Conservation (phyloP, 2,329 filamentous ascomycete genomes). For the Endocalyx cinctus region DNA sequence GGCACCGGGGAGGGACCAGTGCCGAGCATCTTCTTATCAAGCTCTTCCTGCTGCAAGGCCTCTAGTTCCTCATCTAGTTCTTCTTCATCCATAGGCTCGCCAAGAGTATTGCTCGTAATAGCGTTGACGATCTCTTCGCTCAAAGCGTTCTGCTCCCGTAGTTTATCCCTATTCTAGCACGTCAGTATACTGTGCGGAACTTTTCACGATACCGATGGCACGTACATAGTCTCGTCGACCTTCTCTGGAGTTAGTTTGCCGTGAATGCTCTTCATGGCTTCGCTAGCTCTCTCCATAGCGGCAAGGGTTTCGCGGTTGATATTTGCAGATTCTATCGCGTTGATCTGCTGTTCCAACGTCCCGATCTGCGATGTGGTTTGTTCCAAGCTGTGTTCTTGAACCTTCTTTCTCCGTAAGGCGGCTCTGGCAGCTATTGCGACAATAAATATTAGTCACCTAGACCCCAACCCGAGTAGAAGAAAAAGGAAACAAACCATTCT, state of each 20-base stretch:
- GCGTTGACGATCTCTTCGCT: conserved; percentile 88
- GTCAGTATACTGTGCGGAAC: conserved; percentile 5
- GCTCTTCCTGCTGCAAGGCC: conserved; percentile 80
- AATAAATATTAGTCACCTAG: too few species aligned
- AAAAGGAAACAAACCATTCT: conserved; percentile 71
- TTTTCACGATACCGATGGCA: conserved; percentile 17
- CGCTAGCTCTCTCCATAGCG: conserved; percentile 86
- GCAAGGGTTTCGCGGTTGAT: conserved; percentile 96
- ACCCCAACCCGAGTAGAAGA: too few species aligned
- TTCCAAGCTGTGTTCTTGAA: conserved; percentile 84
- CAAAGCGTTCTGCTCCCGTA: conserved; percentile 87
- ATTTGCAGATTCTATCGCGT: conserved; percentile 94
- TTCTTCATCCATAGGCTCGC: conserved; percentile 72
- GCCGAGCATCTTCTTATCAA: conserved; percentile 91
- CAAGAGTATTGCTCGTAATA: conserved; percentile 67
- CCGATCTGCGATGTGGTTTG: conserved; percentile 87
- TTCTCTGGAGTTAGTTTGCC: conserved; percentile 86
- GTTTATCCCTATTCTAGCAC: conserved; percentile 69
- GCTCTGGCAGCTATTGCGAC: conserved; percentile 72
- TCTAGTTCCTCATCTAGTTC: conserved; percentile 86
- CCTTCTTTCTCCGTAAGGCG: conserved; percentile 90
- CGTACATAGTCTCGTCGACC: conserved; percentile 91
- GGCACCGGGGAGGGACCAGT: conserved; percentile 79
- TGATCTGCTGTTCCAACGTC: conserved; percentile 92
- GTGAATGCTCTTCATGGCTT: conserved; percentile 92